Base-by-base conservation (phyloP, 352 stramenopile species). In the Phytophthora hibernalis region DNA sequence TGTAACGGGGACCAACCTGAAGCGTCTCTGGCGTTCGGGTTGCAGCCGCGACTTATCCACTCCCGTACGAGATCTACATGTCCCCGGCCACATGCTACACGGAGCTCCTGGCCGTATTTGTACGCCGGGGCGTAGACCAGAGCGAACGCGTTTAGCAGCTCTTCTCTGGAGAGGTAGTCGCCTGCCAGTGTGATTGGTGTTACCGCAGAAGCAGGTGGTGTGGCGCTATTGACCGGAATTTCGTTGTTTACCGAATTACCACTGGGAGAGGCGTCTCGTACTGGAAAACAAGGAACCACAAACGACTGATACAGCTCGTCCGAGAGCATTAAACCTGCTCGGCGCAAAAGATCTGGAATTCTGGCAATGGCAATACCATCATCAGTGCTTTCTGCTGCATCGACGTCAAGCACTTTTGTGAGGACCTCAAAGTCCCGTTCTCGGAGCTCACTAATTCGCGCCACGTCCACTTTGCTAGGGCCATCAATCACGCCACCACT, bases 41-140 rank as follows among this genome's bases (percentile, higher is more conserved):
- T 80, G 49, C 83, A 94, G 6, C 85, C 83, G 8, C 80, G 77
- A 48, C 61, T 67, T 35, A 90, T 72, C 54, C 73, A 73, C 54
- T 92, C 80, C 12, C 61, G 47, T 0, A 89, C 68, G 0, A 72
- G 53, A 1, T 86, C 70, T 4, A 80, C 12, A 42, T 89, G 65
- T 0, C 80, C 80, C n/a, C 85, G 82, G 30, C 83, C 82, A 65
- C 78, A 89, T 0, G 76, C 79, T 0, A 89, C 40, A 2, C 85
- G 80, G 2, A 93, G 65, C 15, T 90, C 73, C 38, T 93, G 80
- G 0, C 85, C 83, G 40, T 78, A 92, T 57, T 92, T 92, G 68
- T 89, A 90, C 2, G 82, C 82, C 4, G 85, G 85, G 0, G 85
- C 80, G 55, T 90, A 91, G 15, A 89, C 58, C 1, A 80, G 47